Percentiles rank a stretch among this genome's conserved stretches.
phyloP scores from a whole-genome alignment of 768 basidiomycete genomes.

The Russula sp. region DNA sequence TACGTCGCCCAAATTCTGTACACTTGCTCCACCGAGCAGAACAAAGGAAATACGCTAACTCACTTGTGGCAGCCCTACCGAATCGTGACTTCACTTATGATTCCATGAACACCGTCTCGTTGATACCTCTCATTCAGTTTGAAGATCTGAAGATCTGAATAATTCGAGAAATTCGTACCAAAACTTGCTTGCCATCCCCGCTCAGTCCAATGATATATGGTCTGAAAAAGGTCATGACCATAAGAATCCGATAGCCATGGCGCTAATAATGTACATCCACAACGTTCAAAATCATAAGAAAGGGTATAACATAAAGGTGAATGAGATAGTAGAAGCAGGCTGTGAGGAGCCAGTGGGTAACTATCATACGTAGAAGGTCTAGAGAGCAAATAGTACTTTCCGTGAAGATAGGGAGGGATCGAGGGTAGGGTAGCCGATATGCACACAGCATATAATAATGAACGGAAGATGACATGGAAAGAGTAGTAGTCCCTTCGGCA shows the following conservation, averaged over 20 bases:
- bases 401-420: neutral
- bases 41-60: neutral
- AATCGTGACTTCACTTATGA: neutral
- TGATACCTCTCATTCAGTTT: neutral
- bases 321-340: conserved; percentile 11
- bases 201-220: conserved; percentile 3
- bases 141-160: neutral
- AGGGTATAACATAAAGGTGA: conserved; percentile 20
- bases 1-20: neutral
- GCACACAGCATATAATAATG: conserved; percentile 21
- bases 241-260: conserved; percentile 13
- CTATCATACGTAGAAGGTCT: conserved; percentile 1
- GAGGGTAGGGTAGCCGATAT: conserved; percentile 21
- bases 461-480: conserved; percentile 18
- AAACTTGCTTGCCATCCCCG: neutral
- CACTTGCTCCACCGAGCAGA: neutral
- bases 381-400: conserved; percentile 8
- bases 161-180: neutral
- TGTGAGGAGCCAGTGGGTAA: conserved; percentile 2
- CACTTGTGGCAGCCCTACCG: neutral
- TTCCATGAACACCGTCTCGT: neutral
- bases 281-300: conserved; percentile 10
- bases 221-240: conserved; percentile 8
- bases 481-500: neutral
- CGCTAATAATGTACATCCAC: conserved; percentile 26